Evolutionary conservation across 805 yeast species (phyloP), one percentile per base, ranked within the genome.

Genomic region (Cyberlindnera veronae): DNA sequence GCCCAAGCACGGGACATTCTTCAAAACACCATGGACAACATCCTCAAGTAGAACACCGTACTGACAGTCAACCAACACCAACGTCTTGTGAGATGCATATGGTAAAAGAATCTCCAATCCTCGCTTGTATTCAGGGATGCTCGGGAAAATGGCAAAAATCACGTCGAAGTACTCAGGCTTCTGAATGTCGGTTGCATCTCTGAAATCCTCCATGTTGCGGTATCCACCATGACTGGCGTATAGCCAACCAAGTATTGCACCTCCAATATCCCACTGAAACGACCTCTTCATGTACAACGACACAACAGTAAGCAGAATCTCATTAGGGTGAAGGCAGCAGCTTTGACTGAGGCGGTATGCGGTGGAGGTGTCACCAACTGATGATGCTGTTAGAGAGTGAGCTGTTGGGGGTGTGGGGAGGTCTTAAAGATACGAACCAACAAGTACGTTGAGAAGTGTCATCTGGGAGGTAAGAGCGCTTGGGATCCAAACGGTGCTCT

Each of bases 331-430:
- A 5, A 5, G 8, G 22, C 21, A 14, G 24, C 27, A 23, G 36
- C 37, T 29, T 20, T 30, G 24, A 13, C 40, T 32, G n/a, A 49
- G 22, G 15, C 36, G 29, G 12, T 44, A 42, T 4, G 48, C 36
- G 7, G 46, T 42, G 7, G 47, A 42, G 6, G 51, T 33, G 21
- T 49, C 51, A 13, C 53, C 53, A 30, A 49, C 53, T 49, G 34
- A 7, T 6, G 17, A 17, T 16, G n/a, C 12, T 31, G 48, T 36
- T 37, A 41, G 39, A 19, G 10, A 23, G 14, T 24, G 28, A 10
- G 11, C 24, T 22, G 14, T 20, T 7, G 21, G 22, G 7, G 12
- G 16, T 7, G 22, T 6, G 19, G 26, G 34, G 26, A n/a, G n/a
- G n/a, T n/a, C n/a, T n/a, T n/a, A n/a, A n/a, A n/a, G n/a, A n/a